These are phyloP conservation scores for Silene conica DNA, from an alignment of 148 eudicot genomes.

Conservation along the genomic window DNA sequence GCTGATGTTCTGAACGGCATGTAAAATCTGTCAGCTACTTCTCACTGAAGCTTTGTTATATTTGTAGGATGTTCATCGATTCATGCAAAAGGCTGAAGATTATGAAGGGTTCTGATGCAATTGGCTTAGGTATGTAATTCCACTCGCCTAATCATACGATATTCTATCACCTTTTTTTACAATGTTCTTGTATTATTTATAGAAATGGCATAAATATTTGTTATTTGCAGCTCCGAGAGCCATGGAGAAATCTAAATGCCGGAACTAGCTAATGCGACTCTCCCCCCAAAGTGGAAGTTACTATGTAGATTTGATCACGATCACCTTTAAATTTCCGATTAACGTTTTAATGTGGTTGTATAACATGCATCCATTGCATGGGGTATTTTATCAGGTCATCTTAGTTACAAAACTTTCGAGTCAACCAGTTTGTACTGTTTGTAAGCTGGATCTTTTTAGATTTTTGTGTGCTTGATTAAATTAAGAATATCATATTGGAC, in stretches of 20 bases:
- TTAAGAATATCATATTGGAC: conserved; percentile 16
- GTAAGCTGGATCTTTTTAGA: conserved; percentile 12
- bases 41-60: neutral
- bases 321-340: conserved; percentile 5
- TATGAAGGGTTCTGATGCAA: conserved; percentile 81
- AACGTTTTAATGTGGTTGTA: conserved; percentile 20
- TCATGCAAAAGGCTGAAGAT: conserved; percentile 77
- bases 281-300: neutral
- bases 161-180: neutral
- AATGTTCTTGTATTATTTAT: neutral
- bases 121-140: conserved; percentile 49
- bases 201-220: neutral
- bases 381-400: conserved; percentile 17
- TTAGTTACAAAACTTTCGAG: conserved; percentile 9
- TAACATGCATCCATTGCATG: conserved; percentile 17
- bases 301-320: conserved; percentile 12
- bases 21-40: neutral
- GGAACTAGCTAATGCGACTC: conserved; percentile 35
- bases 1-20: neutral
- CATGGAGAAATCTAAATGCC: conserved; percentile 65
- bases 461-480: conserved; percentile 24
- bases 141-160: neutral
- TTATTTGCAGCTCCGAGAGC: conserved; percentile 66
- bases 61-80: conserved; percentile 62
- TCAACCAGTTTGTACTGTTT: conserved; percentile 17